Percentiles rank a stretch among this genome's conserved stretches.
phyloP scores from a whole-genome alignment of 805 yeast species.

The Yamadazyma endophytica region DNA sequence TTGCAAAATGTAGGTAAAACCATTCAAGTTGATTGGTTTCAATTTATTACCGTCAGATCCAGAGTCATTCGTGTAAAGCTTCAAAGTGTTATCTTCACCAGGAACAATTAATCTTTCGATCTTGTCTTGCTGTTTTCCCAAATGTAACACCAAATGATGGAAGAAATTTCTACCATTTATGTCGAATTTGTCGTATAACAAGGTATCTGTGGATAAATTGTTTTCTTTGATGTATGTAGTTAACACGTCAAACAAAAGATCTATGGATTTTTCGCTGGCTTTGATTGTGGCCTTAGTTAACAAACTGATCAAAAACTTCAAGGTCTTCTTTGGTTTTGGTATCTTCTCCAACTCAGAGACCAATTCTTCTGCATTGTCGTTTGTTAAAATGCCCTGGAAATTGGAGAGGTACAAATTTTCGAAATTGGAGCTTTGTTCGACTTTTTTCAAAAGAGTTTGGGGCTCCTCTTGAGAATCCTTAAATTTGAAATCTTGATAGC shows the following conservation, averaged over 20 bases:
- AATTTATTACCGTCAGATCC: slow-evolving; percentile 22
- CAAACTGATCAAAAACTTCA: slow-evolving; percentile 54
- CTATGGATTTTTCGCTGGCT: slow-evolving; percentile 57
- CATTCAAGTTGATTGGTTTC: slow-evolving; percentile 29
- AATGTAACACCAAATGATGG: slow-evolving; percentile 75
- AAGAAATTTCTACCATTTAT: slow-evolving; percentile 79
- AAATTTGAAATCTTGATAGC: slow-evolving; percentile 22
- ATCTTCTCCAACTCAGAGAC: slow-evolving; percentile 34
- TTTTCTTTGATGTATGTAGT: slow-evolving; percentile 37
- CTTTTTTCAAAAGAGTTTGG: neutral
- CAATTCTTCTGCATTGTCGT: slow-evolving; percentile 45
- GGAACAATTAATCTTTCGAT: slow-evolving; percentile 19
- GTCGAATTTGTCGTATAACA: slow-evolving; percentile 56
- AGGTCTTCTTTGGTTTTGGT: slow-evolving; percentile 34
- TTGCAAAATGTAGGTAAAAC: slow-evolving; percentile 56
- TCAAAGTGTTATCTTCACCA: slow-evolving; percentile 25
- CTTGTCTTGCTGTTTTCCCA: slow-evolving; percentile 58
- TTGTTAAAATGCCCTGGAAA: slow-evolving; percentile 14
- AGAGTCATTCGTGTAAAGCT: slow-evolving; percentile 21
- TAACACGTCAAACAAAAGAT: slow-evolving; percentile 45
- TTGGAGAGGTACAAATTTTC: slow-evolving; percentile 8
- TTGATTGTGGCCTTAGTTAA: slow-evolving; percentile 61
- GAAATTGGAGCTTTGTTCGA: slow-evolving; percentile 2
- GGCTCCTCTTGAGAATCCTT: neutral
- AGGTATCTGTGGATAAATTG: slow-evolving; percentile 13